Evolutionary conservation across 805 yeast genomes (phyloP).

Genomic region (Hanseniaspora jakobsenii): DNA sequence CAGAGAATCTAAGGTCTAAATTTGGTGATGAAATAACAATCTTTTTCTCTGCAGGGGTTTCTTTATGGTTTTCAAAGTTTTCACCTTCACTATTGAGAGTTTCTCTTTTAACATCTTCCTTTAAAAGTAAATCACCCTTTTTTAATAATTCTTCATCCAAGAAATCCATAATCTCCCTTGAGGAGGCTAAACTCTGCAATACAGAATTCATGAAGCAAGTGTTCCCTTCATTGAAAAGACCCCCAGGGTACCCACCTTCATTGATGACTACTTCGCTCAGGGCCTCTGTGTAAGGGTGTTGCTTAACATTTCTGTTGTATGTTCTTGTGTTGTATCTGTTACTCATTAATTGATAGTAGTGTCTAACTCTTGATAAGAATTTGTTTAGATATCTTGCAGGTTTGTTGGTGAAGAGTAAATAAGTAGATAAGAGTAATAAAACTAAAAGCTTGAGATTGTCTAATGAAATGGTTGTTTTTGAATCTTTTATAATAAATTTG

Average conservation of each 20-base stretch:
- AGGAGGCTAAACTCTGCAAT: conserved; percentile 68
- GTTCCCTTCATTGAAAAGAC: conserved; percentile 79
- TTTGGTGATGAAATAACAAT: no score
- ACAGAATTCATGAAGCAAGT: conserved; percentile 93
- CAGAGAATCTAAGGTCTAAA: conserved; percentile 39
- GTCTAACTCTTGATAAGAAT: conserved; percentile 15
- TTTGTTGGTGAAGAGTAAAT: conserved; percentile 15
- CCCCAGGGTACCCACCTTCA: conserved; percentile 70
- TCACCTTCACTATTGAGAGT: conserved; percentile 22
- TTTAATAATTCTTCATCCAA: conserved; percentile 34
- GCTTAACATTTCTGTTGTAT: conserved; percentile 1
- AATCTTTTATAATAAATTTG: not conserved
- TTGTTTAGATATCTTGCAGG: conserved; percentile 13
- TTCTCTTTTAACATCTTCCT: conserved; percentile 19
- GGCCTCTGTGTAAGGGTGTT: conserved; percentile 14
- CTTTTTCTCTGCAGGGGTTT: conserved; percentile 16
- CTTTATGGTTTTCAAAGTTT: no score
- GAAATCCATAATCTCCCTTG: conserved; percentile 46
- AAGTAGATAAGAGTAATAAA: conserved; percentile 1
- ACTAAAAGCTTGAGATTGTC: conserved; percentile 7
- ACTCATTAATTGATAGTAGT: conserved; percentile 13
- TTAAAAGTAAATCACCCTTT: conserved; percentile 16
- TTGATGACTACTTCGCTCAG: conserved; percentile 30
- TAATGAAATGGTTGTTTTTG: not conserved
- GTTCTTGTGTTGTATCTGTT: conserved; percentile 14